A percentile compares a stretch with the other conserved stretches of the same genome.
phyloP scores from a whole-genome alignment of 2,329 filamentous ascomycete species.

The Fusarium fujikuroi region DNA sequence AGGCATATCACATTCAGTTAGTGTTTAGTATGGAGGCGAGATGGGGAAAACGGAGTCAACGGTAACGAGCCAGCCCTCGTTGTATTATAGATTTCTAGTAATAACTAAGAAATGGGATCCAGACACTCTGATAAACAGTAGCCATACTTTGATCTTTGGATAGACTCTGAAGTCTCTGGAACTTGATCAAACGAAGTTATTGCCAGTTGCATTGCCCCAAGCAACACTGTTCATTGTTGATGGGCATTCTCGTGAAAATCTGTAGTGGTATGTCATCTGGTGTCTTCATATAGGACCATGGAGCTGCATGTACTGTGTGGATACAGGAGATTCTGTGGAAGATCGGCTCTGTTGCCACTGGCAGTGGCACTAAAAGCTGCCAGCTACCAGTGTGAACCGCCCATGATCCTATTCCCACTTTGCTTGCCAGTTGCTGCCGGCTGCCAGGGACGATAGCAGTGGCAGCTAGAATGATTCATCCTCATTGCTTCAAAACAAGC shows the following conservation, averaged over 20 bases:
- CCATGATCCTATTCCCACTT: neutral
- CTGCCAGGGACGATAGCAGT: neutral
- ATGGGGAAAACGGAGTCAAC: conserved; percentile 22
- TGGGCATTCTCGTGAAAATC: neutral
- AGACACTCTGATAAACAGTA: neutral
- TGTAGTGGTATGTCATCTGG: neutral
- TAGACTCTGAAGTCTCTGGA: neutral
- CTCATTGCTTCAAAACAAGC: neutral
- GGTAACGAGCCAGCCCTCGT: conserved; percentile 13
- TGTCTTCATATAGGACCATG: neutral
- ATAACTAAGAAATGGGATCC: neutral
- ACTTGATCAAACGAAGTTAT: neutral
- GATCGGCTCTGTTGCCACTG: neutral
- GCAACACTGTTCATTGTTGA: neutral
- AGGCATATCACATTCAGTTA: neutral
- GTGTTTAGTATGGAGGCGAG: conserved; percentile 12
- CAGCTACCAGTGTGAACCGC: neutral
- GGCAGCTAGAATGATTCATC: conserved; percentile 1
- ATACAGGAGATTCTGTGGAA: neutral
- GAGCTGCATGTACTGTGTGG: neutral
- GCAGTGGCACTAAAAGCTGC: neutral
- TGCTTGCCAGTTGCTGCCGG: conserved; percentile 7
- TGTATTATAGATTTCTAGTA: neutral
- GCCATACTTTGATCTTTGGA: neutral
- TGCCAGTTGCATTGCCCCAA: neutral